Base-by-base conservation (phyloP, 2,329 filamentous ascomycete genomes). In the Fonsecaea multimorphosa region DNA sequence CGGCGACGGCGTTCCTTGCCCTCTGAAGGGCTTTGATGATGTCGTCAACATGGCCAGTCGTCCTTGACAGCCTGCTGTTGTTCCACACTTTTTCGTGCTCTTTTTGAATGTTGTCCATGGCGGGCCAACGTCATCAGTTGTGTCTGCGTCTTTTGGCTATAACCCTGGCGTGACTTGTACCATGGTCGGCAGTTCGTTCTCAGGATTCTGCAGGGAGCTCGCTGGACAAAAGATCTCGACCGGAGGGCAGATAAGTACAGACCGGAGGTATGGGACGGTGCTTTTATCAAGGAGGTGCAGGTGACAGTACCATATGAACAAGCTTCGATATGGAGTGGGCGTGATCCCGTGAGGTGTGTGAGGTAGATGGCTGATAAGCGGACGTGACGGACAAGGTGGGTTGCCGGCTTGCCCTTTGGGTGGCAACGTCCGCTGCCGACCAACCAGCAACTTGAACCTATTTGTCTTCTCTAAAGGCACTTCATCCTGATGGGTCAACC, bases 41-140 rank as follows among this genome's bases (percentile, higher is more conserved):
- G 66, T 87, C 86, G 76, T 98, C 92, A 19, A 96, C 90, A 83
- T 96, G 89, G 36, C 87, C 81, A 64, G 96, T 87, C 44, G 89
- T 89, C 63, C 89, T 86, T 3, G 85, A 85, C 52, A 93, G 85
- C 74, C 89, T 89, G 34, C 88, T 86, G 69, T 86, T 87, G 75
- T 85, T 88, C 73, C 86, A 86, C 66, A 96, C 86, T 73, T 88
- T 87, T 71, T 88, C 85, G 71, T 95, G 86, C 75, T 96, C 92
- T 72, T 88, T 88, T 76, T 91, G 85, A 70, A 97, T 81, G 64
- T 82, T 78, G 71, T 89, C 86, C 87, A 89, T 89, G 58, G 69
- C 72, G 58, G 38, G 38, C 19, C 27, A 49, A 27, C 16, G 44
- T 59, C 29, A 46, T 55, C 31, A 55, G 31, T 12, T 54, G 32